Conservation (phyloP, 352 stramenopile species). For the Phytophthora fragariae region DNA sequence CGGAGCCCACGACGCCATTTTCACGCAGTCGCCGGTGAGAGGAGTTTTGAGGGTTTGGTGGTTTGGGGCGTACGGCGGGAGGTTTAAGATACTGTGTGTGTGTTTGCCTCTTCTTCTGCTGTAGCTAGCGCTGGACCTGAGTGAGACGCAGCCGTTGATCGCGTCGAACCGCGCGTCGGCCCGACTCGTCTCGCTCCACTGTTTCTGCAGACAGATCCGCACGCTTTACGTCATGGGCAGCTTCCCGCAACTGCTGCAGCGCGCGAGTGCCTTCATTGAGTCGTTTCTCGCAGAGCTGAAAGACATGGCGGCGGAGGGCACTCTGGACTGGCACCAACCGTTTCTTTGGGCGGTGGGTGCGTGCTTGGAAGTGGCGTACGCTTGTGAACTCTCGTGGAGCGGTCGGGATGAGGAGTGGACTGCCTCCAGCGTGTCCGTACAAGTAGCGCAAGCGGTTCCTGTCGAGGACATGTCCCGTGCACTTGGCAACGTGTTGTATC, state of each 20-base stretch:
- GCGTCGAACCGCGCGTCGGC: slow-evolving; percentile 59
- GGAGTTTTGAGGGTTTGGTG: too few relatives aligned
- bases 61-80: background rate
- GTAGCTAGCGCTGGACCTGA: slow-evolving; percentile 72
- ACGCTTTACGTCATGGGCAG: slow-evolving; percentile 79
- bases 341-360: slow-evolving; percentile 77
- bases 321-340: slow-evolving; percentile 56
- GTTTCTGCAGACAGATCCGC: slow-evolving; percentile 81
- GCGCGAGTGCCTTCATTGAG: slow-evolving; percentile 63
- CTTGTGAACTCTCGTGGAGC: slow-evolving; percentile 80
- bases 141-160: slow-evolving; percentile 58
- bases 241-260: slow-evolving; percentile 67
- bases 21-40: slow-evolving; percentile 68
- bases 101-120: background rate
- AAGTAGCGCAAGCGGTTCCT: slow-evolving; percentile 52
- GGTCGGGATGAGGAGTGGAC: slow-evolving; percentile 68
- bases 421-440: slow-evolving; percentile 53
- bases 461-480: slow-evolving; percentile 70
- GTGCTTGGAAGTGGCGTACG: slow-evolving; percentile 79
- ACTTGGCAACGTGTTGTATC: slow-evolving; percentile 77
- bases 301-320: slow-evolving; percentile 23
- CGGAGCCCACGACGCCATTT: slow-evolving; percentile 51
- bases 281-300: slow-evolving; percentile 55
- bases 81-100: background rate
- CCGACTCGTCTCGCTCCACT: slow-evolving; percentile 70